Evolutionary conservation across 176 grass and related monocot genomes (phyloP).

Genomic region (Carex myosuroides): DNA sequence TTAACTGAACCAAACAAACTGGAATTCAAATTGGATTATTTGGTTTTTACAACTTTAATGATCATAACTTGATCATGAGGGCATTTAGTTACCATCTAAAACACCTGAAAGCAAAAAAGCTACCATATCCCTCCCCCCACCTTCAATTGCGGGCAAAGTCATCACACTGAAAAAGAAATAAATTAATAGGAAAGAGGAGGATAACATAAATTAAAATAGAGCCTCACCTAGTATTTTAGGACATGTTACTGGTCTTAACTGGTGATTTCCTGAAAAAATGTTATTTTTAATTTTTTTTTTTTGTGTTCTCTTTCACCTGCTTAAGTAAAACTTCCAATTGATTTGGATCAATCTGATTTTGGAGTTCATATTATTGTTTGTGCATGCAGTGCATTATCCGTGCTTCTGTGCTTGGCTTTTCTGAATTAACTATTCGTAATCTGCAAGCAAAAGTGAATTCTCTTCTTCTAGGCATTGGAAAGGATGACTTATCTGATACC

Average conservation of each 20-base stretch:
- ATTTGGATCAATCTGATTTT: background rate
- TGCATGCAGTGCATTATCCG: constrained; percentile 69
- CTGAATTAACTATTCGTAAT: constrained; percentile 24
- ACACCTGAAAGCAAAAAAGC: background rate
- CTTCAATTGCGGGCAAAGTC: background rate
- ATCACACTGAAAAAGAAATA: background rate
- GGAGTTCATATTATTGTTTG: constrained; percentile 26
- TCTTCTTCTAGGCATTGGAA: constrained; percentile 27
- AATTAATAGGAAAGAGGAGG: background rate
- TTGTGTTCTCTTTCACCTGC: background rate
- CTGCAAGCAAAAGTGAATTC: constrained; percentile 31
- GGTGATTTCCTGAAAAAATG: background rate
- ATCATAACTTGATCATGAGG: background rate
- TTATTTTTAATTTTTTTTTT: background rate
- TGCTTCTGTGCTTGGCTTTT: constrained; percentile 52
- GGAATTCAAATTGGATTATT: background rate
- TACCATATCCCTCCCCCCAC: background rate
- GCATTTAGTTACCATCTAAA: background rate
- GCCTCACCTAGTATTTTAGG: background rate
- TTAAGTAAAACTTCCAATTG: background rate
- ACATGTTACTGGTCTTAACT: background rate
- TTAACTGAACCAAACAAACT: background rate
- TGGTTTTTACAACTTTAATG: too few species aligned
- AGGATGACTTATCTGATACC: constrained; percentile 61
- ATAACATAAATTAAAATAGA: background rate